A percentile compares a stretch with the other conserved stretches of the same genome.
Evolutionary conservation across 164 flowering plant genomes (phyloP).

Genomic region (Sedum album): DNA sequence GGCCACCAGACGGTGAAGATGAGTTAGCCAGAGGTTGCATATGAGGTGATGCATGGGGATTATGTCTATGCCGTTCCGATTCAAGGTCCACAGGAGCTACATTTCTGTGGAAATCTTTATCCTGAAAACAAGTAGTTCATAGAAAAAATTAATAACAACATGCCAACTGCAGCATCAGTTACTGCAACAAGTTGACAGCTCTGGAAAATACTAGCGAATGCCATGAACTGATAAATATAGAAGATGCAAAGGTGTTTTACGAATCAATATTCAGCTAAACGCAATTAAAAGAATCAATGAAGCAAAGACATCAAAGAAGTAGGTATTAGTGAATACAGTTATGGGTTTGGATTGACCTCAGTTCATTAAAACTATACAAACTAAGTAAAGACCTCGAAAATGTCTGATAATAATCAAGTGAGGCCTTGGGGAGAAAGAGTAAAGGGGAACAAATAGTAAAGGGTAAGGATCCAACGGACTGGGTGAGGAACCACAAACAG

Average conservation of each 20-base stretch:
- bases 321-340: background rate
- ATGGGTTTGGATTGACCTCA: background rate
- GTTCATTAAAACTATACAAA: too few relatives aligned
- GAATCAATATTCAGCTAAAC: too few relatives aligned
- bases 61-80: slow-evolving; percentile 21
- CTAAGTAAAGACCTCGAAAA: too few relatives aligned
- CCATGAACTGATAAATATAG: too few relatives aligned
- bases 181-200: too few relatives aligned
- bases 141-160: background rate
- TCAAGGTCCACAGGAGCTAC: slow-evolving; percentile 18
- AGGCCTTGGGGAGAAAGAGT: background rate
- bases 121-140: slow-evolving; percentile 30
- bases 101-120: slow-evolving; percentile 33
- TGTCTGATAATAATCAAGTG: too few relatives aligned
- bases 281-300: too few relatives aligned
- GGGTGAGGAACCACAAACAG: too few relatives aligned
- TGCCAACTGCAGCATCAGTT: background rate
- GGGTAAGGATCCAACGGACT: too few relatives aligned
- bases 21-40: slow-evolving; percentile 26
- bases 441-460: too few relatives aligned
- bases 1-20: slow-evolving; percentile 81
- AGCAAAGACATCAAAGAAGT: background rate
- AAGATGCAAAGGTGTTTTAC: too few relatives aligned
- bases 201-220: too few relatives aligned
- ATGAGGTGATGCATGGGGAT: slow-evolving; percentile 22